Conservation (phyloP, 176 grass and related monocot species). For the Avena eriantha region DNA sequence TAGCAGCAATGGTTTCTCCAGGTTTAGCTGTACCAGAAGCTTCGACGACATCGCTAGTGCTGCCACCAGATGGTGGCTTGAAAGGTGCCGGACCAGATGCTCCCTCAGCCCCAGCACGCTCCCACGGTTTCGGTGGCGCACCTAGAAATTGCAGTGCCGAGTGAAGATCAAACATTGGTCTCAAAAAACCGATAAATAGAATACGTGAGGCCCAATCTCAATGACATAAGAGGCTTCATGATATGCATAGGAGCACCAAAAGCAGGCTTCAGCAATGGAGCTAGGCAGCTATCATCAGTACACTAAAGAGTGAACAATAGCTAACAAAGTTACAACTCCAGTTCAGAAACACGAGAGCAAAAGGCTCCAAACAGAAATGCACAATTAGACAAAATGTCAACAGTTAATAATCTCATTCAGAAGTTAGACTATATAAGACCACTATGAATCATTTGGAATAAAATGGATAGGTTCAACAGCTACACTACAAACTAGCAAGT, state of each 20-base stretch:
- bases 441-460: not conserved
- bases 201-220: no score
- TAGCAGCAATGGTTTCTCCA: constrained; percentile 64
- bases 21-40: constrained; percentile 90
- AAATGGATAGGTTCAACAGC: not conserved
- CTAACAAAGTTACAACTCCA: not conserved
- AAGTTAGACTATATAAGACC: not conserved
- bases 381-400: not conserved
- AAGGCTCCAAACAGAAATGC: constrained; percentile 3
- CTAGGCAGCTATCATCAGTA: not conserved
- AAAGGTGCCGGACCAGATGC: constrained; percentile 69
- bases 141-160: constrained; percentile 37
- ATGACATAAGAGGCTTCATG: not conserved
- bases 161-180: not conserved
- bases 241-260: not conserved
- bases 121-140: constrained; percentile 82
- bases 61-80: constrained; percentile 82
- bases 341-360: not conserved
- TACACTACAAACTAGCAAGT: not conserved
- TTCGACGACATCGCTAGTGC: constrained; percentile 83
- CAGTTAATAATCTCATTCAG: not conserved
- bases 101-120: constrained; percentile 58
- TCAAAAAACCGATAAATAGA: not conserved
- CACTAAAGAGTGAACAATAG: not conserved
- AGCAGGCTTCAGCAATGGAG: not conserved